Conservation (phyloP, 2,329 filamentous ascomycete genomes). For the Ophiosphaerella narmari region DNA sequence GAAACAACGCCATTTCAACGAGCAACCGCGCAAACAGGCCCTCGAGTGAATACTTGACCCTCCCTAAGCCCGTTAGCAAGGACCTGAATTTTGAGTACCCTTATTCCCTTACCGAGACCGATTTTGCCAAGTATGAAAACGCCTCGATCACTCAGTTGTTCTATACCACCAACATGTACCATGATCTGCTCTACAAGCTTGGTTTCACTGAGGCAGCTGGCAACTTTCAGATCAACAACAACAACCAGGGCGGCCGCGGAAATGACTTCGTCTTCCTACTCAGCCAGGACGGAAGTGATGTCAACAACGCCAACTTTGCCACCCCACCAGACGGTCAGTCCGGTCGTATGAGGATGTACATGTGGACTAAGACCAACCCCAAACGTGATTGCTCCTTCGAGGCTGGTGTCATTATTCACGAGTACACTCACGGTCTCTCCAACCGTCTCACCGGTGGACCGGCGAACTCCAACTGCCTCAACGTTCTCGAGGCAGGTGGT, state of each 20-base stretch:
- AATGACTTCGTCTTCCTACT: constrained; percentile 61
- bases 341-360: constrained; percentile 64
- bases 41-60: constrained; percentile 48
- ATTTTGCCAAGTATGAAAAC: constrained; percentile 52
- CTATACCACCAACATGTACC: constrained; percentile 64
- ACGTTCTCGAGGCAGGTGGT: constrained; percentile 55
- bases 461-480: constrained; percentile 57
- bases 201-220: constrained; percentile 64
- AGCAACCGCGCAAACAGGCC: constrained; percentile 52
- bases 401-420: constrained; percentile 63
- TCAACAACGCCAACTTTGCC: constrained; percentile 64
- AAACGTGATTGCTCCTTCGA: constrained; percentile 63
- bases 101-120: constrained; percentile 26
- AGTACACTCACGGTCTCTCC: constrained; percentile 53
- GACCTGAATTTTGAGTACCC: constrained; percentile 51
- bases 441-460: constrained; percentile 65
- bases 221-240: constrained; percentile 65
- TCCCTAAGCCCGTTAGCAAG: constrained; percentile 56
- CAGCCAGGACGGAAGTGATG: constrained; percentile 59
- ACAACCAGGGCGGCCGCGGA: constrained; percentile 57
- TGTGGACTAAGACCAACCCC: constrained; percentile 57
- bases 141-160: constrained; percentile 64
- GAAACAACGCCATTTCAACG: constrained; percentile 65
- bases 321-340: constrained; percentile 49
- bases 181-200: constrained; percentile 62